Conservation (phyloP, 306 rosid species). For the Prinsepia uniflora region DNA sequence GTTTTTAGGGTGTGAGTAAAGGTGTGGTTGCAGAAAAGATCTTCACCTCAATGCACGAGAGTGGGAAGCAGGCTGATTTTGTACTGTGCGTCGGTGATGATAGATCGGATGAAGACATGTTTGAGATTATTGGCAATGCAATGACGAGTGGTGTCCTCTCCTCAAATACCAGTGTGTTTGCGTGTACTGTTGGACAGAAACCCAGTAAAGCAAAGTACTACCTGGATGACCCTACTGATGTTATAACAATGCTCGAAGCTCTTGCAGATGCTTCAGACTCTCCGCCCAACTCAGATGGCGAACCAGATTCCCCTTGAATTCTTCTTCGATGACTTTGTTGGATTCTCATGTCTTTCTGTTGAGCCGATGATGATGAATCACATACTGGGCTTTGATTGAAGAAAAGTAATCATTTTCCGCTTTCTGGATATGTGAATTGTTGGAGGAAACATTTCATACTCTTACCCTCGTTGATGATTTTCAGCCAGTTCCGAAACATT, state of each 20-base stretch:
- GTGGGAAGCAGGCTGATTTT: slow-evolving; percentile 54
- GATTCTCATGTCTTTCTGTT: slow-evolving; percentile 14
- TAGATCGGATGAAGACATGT: slow-evolving; percentile 73
- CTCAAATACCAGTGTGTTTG: slow-evolving; percentile 39
- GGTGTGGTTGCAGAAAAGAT: slow-evolving; percentile 61
- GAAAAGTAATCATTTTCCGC: slow-evolving; percentile 7
- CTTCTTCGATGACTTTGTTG: slow-evolving; percentile 13
- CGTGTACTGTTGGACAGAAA: slow-evolving; percentile 72
- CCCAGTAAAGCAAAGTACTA: slow-evolving; percentile 73
- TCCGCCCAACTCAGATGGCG: slow-evolving; percentile 28
- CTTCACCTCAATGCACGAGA: slow-evolving; percentile 40
- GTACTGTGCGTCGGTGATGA: slow-evolving; percentile 64
- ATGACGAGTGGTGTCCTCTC: slow-evolving; percentile 34
- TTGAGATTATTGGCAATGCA: slow-evolving; percentile 51
- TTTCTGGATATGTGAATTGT: slow-evolving; percentile 12
- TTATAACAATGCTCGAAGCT: slow-evolving; percentile 51
- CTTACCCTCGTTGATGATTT: background rate
- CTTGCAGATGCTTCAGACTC: slow-evolving; percentile 48
- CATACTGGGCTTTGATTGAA: slow-evolving; percentile 17
- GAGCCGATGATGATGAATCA: slow-evolving; percentile 8
- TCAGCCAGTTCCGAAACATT: slow-evolving; percentile 5
- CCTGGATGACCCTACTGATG: slow-evolving; percentile 60
- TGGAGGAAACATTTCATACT: slow-evolving; percentile 2
- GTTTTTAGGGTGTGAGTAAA: slow-evolving; percentile 59
- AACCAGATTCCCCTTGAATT: slow-evolving; percentile 22